Percentiles rank a stretch among this genome's conserved stretches.
Conservation (phyloP, 2,329 filamentous ascomycete genomes). For the Diplodia corticola region DNA sequence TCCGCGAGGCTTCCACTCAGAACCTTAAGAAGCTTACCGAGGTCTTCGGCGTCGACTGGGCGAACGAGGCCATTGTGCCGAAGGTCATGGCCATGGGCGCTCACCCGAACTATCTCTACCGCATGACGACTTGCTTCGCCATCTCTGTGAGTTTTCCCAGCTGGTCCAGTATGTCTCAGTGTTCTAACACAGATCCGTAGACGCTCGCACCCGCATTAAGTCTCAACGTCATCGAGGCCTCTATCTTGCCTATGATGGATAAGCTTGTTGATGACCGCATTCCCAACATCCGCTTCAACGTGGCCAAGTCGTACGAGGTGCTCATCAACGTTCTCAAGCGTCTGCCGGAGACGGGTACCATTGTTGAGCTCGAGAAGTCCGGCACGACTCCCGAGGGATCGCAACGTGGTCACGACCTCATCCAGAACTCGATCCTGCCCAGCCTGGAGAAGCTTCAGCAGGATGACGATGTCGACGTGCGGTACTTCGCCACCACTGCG, state of each 20-base stretch:
- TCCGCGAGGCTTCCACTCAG: constrained; percentile 93
- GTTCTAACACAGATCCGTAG: constrained; percentile 51
- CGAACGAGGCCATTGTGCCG: constrained; percentile 92
- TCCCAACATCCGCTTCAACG: constrained; percentile 99
- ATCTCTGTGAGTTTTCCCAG: constrained; percentile 74
- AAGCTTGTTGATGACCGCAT: constrained; percentile 93
- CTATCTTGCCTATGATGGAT: constrained; percentile 93
- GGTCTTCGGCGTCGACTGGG: constrained; percentile 98
- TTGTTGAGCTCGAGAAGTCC: constrained; percentile 81
- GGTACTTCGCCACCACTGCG: constrained; percentile 94
- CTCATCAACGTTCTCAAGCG: constrained; percentile 90
- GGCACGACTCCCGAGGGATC: constrained; percentile 62
- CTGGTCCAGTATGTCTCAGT: not conserved
- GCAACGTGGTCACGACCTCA: constrained; percentile 72
- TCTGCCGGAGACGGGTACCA: constrained; percentile 82
- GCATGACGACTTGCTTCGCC: constrained; percentile 99
- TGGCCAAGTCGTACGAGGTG: constrained; percentile 93
- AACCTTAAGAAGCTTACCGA: constrained; percentile 98
- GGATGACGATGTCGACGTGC: constrained; percentile 96
- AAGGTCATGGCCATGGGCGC: constrained; percentile 99
- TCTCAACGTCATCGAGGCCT: constrained; percentile 87
- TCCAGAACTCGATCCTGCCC: constrained; percentile 82
- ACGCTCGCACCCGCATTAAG: constrained; percentile 91
- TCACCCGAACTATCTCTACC: constrained; percentile 97
- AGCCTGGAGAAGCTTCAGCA: constrained; percentile 94